Conservation (phyloP, 1,284 basidiomycete species). For the Apiotrichum veenhuisii region DNA sequence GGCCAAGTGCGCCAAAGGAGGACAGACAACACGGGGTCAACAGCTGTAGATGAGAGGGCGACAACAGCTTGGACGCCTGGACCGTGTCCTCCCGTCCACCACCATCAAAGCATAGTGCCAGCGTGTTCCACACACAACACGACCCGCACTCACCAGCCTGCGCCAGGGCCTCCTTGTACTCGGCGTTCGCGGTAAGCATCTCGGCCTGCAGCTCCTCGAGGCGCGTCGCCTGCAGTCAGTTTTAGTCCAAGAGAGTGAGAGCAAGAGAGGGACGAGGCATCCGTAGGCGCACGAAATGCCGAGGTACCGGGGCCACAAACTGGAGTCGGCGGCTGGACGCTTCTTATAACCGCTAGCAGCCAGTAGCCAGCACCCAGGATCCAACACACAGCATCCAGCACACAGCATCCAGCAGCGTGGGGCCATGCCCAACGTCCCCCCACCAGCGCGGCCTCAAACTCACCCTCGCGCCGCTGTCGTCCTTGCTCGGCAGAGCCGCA, state of each 20-base stretch:
- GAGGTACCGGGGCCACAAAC: no score
- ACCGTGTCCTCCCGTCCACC: no score
- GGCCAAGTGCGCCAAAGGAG: neutral
- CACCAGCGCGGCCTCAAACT: conserved; percentile 8
- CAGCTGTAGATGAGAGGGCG: neutral
- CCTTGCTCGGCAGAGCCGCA: conserved; percentile 40
- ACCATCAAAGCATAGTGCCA: no score
- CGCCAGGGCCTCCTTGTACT: conserved; percentile 40
- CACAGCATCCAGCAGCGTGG: no score
- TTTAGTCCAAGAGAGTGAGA: neutral
- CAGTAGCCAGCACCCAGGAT: no score
- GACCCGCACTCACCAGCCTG: conserved; percentile 42
- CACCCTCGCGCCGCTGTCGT: conserved; percentile 34
- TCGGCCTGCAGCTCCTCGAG: conserved; percentile 40
- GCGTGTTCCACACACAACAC: no score
- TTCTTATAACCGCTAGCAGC: no score
- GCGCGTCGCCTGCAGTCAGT: conserved; percentile 27
- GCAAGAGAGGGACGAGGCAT: neutral
- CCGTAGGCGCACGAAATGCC: no score
- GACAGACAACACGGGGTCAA: neutral
- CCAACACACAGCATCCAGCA: no score
- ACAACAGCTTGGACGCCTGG: no score
- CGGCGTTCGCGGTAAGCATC: conserved; percentile 39
- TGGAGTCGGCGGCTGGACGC: no score
- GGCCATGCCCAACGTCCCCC: no score